Percentiles rank a stretch among this genome's conserved stretches.
phyloP scores from a whole-genome alignment of 1,284 basidiomycete genomes.

The Moesziomyces globuligerus region DNA sequence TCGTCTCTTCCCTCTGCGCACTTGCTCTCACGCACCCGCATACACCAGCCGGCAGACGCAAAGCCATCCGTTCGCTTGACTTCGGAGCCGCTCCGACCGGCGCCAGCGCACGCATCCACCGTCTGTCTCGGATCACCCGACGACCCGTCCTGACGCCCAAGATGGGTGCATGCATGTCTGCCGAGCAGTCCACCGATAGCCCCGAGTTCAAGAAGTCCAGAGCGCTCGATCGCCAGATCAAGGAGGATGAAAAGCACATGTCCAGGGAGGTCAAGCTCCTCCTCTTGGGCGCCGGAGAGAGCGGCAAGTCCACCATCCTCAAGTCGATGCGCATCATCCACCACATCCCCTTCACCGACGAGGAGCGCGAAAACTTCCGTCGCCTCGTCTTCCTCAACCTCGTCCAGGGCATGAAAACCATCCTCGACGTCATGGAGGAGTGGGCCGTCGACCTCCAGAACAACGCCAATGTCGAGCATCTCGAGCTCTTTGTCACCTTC shows the following conservation, averaged over 20 bases:
- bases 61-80: too few species aligned
- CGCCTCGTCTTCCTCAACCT: conserved; percentile 92
- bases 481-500: conserved; percentile 53
- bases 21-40: too few species aligned
- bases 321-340: conserved; percentile 94
- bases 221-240: conserved; percentile 51
- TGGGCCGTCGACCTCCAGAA: conserved; percentile 78
- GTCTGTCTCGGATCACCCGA: too few species aligned
- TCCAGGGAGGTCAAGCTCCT: conserved; percentile 68
- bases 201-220: conserved; percentile 45
- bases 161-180: conserved; percentile 53
- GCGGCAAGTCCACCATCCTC: conserved; percentile 89
- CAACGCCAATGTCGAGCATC: conserved; percentile 66
- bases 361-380: conserved; percentile 78
- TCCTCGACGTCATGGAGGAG: conserved; percentile 88
- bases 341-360: conserved; percentile 77
- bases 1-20: too few species aligned
- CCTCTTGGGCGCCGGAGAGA: conserved; percentile 89
- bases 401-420: conserved; percentile 80
- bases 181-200: conserved; percentile 26
- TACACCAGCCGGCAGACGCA: too few species aligned
- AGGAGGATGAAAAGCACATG: conserved; percentile 54
- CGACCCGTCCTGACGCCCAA: too few species aligned
- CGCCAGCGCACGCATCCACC: too few species aligned
- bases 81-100: too few species aligned